Base-by-base conservation (phyloP, 148 eudicot genomes). In the Fagopyrum tataricum region DNA sequence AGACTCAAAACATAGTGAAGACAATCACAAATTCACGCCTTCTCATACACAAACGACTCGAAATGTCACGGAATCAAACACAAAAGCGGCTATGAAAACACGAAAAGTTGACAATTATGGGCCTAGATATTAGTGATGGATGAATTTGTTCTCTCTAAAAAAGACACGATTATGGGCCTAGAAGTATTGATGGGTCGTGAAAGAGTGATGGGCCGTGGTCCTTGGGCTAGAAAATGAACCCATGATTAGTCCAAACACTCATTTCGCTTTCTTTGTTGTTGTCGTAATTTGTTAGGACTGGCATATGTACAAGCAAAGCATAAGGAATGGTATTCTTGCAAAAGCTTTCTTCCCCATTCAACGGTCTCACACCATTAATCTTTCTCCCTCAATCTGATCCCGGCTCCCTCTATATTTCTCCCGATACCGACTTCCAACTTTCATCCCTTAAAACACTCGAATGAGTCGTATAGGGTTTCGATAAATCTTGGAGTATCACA, bases 331-430 rank as follows among this genome's bases (percentile, higher is more conserved):
- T 53, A 6, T n/a, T 24, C 24, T 53, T 53, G 59, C 23, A 53
- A 53, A 53, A 53, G 9, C 23, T 8, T 53, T 53, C 24, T 18
- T 53, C 59, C 23, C 23, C 6, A 61, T 26, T 26, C 67, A 61
- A 61, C 67, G 67, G 40, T 61, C 41, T 15, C 56, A 15, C 67
- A 39, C 37, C 0, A 31, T 24, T 26, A 58, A 58, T 64, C 68
- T n/a, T n/a, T n/a, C n/a, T 4, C 42, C 20, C 12, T 64, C 43
- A 64, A 31, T 64, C 68, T n/a, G 68, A 64, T 64, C 68, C 68
- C 68, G 15, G 18, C 43, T 20, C 2, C 43, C 14, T 5, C 14
- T 18, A 37, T 43, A 37, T 59, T 21, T n/a, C 58, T 13, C 58
- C 58, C 43, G 43, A 64, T 64, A n/a, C 26, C 42, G 14, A 37